Evolutionary conservation across 331 rosid genomes (phyloP), one percentile per base, ranked within the genome.

Genomic region (Quercus tomentella): DNA sequence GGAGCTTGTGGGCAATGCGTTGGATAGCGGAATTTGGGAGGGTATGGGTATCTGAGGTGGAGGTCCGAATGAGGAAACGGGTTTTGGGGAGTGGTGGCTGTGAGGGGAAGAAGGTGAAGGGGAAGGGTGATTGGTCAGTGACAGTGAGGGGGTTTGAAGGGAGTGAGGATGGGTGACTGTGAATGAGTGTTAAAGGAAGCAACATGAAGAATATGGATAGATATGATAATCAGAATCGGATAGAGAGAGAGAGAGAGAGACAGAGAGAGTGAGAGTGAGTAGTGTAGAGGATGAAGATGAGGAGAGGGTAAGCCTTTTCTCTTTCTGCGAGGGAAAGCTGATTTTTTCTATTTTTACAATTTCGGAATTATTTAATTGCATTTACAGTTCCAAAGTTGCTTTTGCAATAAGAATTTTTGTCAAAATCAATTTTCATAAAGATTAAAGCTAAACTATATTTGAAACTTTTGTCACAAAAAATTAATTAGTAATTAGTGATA

Each of bases 1-100:
- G 94, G 79, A 95, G 97, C 91, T 95, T 95, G 9, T 92, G 94
- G 67, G 97, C 94, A 15, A 95, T 95, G 18, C 97, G 85, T 72
- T 91, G 92, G 61, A 94, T 92, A 81, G 97, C 97, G 79, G 98
- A 91, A 73, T 82, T 76, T 6, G 97, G 82, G 11, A 91, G 81
- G 49, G 90, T 77, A n/a, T 74, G 73, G 73, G 90, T 31, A 52
- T 71, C 79, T 5, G 76, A 26, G 65, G 77, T n/a, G 45, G 89
- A 95, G 83, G 84, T 75, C 55, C 96, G 89, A 68, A 92, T 79
- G 8, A 82, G 43, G 75, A 86, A 89, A 54, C 76, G 62, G 70
- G 81, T 37, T 63, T 77, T 88, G 8, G 83, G 80, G 71, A 78
- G 58, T 4, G 81, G 88, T 12, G 75, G 3, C 2, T 79, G 88